These are phyloP conservation scores for Colletotrichum lentis DNA, from an alignment of 2,329 filamentous ascomycete genomes.

Conservation along the genomic window DNA sequence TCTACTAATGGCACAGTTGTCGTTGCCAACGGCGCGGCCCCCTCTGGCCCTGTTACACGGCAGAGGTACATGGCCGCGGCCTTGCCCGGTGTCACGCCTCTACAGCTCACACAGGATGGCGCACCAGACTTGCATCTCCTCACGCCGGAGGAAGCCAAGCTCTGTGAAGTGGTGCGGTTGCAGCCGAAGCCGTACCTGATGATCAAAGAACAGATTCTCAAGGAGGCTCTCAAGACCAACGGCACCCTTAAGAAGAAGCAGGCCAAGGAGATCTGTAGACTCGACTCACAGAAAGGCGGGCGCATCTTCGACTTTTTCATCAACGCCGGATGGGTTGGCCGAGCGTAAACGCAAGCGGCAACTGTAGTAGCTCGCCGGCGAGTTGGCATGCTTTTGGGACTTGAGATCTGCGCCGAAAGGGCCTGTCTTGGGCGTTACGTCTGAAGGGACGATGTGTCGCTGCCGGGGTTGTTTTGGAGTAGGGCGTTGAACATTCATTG, in stretches of 20 bases:
- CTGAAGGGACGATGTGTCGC: neutral
- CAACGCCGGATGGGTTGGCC: constrained; percentile 89
- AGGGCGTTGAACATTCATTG: neutral
- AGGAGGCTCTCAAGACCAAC: constrained; percentile 88
- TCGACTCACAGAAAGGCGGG: constrained; percentile 85
- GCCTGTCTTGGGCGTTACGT: neutral
- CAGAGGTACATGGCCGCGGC: constrained; percentile 64
- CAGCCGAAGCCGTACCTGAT: constrained; percentile 95
- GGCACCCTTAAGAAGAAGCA: constrained; percentile 93
- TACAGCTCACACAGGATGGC: constrained; percentile 77
- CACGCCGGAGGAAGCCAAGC: constrained; percentile 81
- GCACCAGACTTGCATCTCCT: constrained; percentile 86
- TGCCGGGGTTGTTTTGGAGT: constrained; percentile 9
- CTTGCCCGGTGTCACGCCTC: constrained; percentile 68
- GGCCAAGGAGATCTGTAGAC: constrained; percentile 81
- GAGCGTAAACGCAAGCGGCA: constrained; percentile 62
- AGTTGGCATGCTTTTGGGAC: too few species aligned
- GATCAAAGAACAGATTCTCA: constrained; percentile 91
- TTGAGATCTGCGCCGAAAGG: neutral
- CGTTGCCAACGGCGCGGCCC: constrained; percentile 48
- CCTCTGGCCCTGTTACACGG: constrained; percentile 48
- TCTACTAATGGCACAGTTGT: constrained; percentile 51
- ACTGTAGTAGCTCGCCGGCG: neutral
- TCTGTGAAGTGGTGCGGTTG: constrained; percentile 84
- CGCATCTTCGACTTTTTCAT: constrained; percentile 95